Evolutionary conservation across 306 rosid species (phyloP).

Genomic region (Dryas drummondii): DNA sequence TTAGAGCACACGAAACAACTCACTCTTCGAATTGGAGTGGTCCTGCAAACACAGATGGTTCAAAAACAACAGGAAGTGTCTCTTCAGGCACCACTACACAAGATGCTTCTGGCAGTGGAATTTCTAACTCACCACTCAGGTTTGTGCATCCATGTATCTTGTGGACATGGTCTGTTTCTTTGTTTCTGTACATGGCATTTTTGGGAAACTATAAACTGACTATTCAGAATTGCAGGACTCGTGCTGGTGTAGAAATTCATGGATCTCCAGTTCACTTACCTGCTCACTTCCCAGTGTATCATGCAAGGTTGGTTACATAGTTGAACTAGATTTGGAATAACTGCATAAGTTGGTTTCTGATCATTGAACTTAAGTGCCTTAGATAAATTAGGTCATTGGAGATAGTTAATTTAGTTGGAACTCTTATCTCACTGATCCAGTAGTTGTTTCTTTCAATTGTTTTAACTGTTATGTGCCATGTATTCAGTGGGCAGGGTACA

Average conservation of each 20-base stretch:
- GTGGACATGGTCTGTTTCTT: neutral
- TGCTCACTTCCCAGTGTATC: slow-evolving; percentile 23
- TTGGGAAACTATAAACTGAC: neutral
- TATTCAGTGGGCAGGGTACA: slow-evolving; percentile 30
- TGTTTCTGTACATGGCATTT: neutral
- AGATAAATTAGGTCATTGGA: neutral
- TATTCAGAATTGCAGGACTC: slow-evolving; percentile 19
- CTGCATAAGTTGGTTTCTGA: neutral
- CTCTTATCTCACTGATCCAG: neutral
- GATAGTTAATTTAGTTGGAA: too few species aligned
- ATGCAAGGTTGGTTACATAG: slow-evolving; percentile 29
- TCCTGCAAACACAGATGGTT: neutral
- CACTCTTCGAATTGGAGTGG: neutral
- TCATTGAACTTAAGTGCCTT: neutral
- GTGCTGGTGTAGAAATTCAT: slow-evolving; percentile 13
- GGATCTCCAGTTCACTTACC: slow-evolving; percentile 6
- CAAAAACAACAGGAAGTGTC: slow-evolving; percentile 10
- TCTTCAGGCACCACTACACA: neutral
- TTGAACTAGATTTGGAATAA: neutral
- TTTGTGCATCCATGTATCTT: neutral
- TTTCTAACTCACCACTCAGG: slow-evolving; percentile 17
- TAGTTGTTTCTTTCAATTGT: neutral
- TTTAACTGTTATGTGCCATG: slow-evolving; percentile 2
- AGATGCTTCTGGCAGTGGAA: neutral
- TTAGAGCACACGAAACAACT: slow-evolving; percentile 1